phyloP scores from a whole-genome alignment of 2,329 filamentous ascomycete species.

The Aspergillus brasiliensis region DNA sequence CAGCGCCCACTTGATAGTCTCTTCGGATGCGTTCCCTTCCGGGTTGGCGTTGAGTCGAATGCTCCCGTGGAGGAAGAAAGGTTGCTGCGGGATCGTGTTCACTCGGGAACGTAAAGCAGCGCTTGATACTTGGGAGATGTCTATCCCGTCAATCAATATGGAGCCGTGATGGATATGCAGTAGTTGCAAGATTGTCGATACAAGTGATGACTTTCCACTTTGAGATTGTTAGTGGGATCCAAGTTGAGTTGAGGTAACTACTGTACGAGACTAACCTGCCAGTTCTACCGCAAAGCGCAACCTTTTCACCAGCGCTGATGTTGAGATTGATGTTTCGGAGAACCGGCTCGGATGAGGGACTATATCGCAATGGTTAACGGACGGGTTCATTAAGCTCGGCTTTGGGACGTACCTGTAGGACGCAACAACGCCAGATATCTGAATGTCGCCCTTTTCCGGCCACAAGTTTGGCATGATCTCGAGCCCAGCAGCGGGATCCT shows the following conservation, averaged over 20 bases:
- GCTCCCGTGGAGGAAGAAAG: slow-evolving; percentile 26
- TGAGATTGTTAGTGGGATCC: too few species aligned
- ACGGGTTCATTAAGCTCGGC: too few species aligned
- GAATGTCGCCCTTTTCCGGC: not conserved
- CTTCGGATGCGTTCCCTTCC: slow-evolving; percentile 4
- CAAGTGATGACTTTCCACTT: slow-evolving; percentile 26
- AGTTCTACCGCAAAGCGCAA: slow-evolving; percentile 22
- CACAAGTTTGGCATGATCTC: slow-evolving; percentile 51
- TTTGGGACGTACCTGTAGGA: not conserved
- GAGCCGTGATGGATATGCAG: slow-evolving; percentile 21
- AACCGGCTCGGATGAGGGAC: not conserved
- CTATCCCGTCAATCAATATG: too few species aligned
- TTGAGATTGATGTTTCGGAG: not conserved
- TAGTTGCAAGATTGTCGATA: too few species aligned
- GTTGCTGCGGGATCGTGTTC: slow-evolving; percentile 31
- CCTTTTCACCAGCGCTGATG: not conserved
- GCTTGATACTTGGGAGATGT: too few species aligned
- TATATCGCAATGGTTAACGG: not conserved
- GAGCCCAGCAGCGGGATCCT: too few species aligned
- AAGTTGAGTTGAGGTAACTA: too few species aligned
- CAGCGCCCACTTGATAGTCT: not conserved
- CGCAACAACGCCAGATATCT: slow-evolving; percentile 24
- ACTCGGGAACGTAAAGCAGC: slow-evolving; percentile 23
- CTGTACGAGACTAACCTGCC: too few species aligned
- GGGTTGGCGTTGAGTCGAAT: slow-evolving; percentile 34